Percentiles rank a stretch among this genome's conserved stretches.
Conservation (phyloP, 257 asterid species). For the Nicotiana sylvestris region DNA sequence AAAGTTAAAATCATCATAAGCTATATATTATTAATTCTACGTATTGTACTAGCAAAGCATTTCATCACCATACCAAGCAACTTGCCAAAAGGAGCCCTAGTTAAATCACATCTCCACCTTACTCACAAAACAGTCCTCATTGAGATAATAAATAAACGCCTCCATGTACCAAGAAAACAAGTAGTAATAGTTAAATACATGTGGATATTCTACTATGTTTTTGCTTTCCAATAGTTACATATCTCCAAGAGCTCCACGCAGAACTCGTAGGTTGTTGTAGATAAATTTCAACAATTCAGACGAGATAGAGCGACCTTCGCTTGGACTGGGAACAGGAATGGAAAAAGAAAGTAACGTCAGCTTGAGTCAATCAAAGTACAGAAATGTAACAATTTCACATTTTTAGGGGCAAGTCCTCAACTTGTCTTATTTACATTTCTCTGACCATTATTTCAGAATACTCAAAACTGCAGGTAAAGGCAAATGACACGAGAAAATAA, state of each 20-base stretch:
- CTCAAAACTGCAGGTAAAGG: background rate
- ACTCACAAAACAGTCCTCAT: background rate
- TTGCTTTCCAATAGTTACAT: background rate
- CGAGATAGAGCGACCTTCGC: constrained; percentile 29
- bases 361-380: background rate
- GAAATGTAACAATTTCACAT: background rate
- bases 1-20: background rate
- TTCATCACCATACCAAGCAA: background rate
- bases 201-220: background rate
- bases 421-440: background rate
- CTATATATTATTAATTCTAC: background rate
- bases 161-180: background rate
- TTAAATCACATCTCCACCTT: background rate
- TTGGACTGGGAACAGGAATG: constrained; percentile 24
- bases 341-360: background rate
- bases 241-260: background rate
- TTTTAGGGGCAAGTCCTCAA: too few relatives aligned
- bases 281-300: constrained; percentile 22
- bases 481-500: background rate
- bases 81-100: background rate
- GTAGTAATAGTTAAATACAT: background rate
- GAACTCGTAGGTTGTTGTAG: background rate
- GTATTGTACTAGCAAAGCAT: background rate
- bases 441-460: background rate
- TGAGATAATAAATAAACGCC: background rate